Evolutionary conservation across 164 flowering plant genomes (phyloP), one percentile per base, ranked within the genome.

Genomic region (Euptelea pleiosperma): DNA sequence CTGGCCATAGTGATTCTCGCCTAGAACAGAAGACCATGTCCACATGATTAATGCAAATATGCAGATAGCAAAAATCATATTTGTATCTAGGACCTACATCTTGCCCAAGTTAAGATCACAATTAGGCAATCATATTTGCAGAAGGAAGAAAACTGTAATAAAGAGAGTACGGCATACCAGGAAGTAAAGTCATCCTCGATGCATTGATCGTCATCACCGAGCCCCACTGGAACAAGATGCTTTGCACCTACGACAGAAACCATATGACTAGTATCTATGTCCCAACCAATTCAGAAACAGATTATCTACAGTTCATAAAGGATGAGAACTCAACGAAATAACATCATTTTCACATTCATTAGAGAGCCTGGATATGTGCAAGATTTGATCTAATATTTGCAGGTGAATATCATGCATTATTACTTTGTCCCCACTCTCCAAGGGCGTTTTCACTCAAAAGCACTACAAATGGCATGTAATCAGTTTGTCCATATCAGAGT

Each of bases 161-260:
- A n/a, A 3, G 8, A 24, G 35, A 47, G n/a, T 5, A 19, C 29
- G 12, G 34, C 55, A 53, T 79, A 89, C 97, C 94, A 89, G 15
- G 96, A 91, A 65, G 87, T 1, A 69, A 89, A 89, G 57, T 89
- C 97, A 80, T 89, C 97, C 67, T 89, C 97, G 68, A 89, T 87
- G 76, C 86, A 83, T 57, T 89, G 91, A 73, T 70, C 69, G 10
- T 70, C 73, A 42, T 70, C 73, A 30, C 72, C 72, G 31, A 63
- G 67, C n/a, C 72, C 72, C 39, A 69, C 45, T 16, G 68, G 60
- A 39, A 69, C 51, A 25, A 69, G 50, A 35, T 60, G 68, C 64
- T 62, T 69, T 7, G 68, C 72, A 63, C 72, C 72, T 69, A 39
- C 1, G 4, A 14, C 8, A 45, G 33, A 12, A 33, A n/a, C n/a